Base-by-base conservation (phyloP, 169 alveolate genomes). In the Babesia gibsoni region DNA sequence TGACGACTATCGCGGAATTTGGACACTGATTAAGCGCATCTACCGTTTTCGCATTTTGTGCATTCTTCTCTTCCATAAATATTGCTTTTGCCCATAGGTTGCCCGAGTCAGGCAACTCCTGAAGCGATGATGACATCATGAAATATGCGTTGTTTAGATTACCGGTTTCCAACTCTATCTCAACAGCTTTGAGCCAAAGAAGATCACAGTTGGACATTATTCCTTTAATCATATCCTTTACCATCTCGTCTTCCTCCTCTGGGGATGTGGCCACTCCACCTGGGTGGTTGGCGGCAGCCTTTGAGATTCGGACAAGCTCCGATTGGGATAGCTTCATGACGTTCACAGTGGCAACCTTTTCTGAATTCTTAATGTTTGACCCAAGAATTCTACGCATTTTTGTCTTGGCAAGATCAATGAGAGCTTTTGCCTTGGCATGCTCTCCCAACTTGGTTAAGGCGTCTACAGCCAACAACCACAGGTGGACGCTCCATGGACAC, bases 101-200 rank as follows among this genome's bases (percentile, higher is more conserved):
- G n/a, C 99, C 99, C 10, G 98, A 91, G 43, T 89, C 82, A 8
- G 99, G 98, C 83, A 97, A 95, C 87, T 94, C 98, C 81, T 96
- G 94, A 18, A 97, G 69, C 2, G 99, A 98, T 67, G 93, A 90
- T 9, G 98, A 89, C 33, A 95, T 88, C 52, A 94, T 73, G 77
- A 92, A 93, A 61, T 91, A 89, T 14, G 98, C 95, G 46, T 91
- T 91, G 45, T 93, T 88, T 39, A 67, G 75, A 83, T 95, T 93
- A 52, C 96, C 97, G n/a, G 93, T 87, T 72, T 90, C 92, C 41
- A 88, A 75, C 88, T 97, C 99, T 6, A 96, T 90, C 61, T 91
- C 88, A 12, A 97, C 94, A 29, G 97, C 93, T 54, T 86, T 92
- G 33, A 88, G 66, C 99, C 98, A 96, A 10, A 97, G 82, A 46